Evolutionary conservation across 768 basidiomycete species (phyloP).

Genomic region (Crassisporium funariophilum): DNA sequence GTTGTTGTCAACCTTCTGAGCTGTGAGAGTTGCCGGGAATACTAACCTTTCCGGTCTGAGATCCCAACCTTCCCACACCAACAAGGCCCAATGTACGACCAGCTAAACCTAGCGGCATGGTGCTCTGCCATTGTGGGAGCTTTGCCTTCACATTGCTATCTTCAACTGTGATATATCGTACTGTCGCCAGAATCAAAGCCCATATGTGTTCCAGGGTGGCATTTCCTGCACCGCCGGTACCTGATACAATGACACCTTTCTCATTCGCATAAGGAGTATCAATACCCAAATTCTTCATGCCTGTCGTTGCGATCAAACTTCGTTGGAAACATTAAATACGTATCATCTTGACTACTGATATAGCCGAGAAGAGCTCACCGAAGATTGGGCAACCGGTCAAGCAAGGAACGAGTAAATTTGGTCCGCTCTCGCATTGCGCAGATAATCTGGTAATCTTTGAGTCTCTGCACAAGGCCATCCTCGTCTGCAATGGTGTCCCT

Average conservation of each 20-base stretch:
- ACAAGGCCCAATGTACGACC: slow-evolving; percentile 63
- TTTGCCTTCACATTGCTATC: slow-evolving; percentile 47
- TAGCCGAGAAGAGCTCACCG: slow-evolving; percentile 29
- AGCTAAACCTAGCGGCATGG: slow-evolving; percentile 49
- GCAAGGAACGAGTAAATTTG: slow-evolving; percentile 47
- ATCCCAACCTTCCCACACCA: slow-evolving; percentile 62
- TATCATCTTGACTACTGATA: not conserved
- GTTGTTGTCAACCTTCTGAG: not conserved
- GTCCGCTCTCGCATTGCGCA: slow-evolving; percentile 72
- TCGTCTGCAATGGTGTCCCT: slow-evolving; percentile 55
- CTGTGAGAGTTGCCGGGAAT: not conserved
- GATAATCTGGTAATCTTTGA: slow-evolving; percentile 56
- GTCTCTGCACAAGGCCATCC: slow-evolving; percentile 47
- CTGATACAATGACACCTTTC: slow-evolving; percentile 54
- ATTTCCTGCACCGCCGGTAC: slow-evolving; percentile 44
- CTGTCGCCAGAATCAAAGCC: slow-evolving; percentile 57
- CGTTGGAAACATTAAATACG: slow-evolving; percentile 1
- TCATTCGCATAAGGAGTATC: slow-evolving; percentile 47
- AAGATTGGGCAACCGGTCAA: slow-evolving; percentile 61
- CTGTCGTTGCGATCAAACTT: slow-evolving; percentile 62
- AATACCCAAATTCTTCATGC: slow-evolving; percentile 48
- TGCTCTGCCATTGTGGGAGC: slow-evolving; percentile 55
- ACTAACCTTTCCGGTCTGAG: slow-evolving; percentile 48
- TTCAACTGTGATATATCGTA: slow-evolving; percentile 51
- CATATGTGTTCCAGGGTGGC: slow-evolving; percentile 67